Percentiles rank a stretch among this genome's conserved stretches.
These are phyloP conservation scores for Garcileccinum viscosum DNA, from an alignment of 1,284 basidiomycete genomes.

Conservation along the genomic window DNA sequence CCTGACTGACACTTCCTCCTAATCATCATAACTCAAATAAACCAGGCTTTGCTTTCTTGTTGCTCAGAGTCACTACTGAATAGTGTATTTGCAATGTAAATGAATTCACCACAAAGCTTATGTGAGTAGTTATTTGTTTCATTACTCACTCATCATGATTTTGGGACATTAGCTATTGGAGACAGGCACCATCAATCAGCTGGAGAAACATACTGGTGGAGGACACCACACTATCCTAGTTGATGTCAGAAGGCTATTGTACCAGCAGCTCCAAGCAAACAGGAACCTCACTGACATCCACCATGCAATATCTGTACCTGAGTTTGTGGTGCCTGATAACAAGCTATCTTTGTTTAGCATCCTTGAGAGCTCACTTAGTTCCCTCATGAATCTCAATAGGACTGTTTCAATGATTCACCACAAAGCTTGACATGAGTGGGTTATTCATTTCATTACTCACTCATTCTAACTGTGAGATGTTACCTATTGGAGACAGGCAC, in stretches of 20 bases:
- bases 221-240: neutral
- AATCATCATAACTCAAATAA: neutral
- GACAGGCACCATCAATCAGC: no score
- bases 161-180: neutral
- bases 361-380: neutral
- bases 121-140: neutral
- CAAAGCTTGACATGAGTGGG: neutral
- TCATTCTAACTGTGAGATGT: neutral
- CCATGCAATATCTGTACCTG: neutral
- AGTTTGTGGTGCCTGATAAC: neutral
- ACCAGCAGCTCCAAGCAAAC: neutral
- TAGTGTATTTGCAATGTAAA: neutral
- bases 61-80: neutral
- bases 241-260: neutral
- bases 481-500: neutral
- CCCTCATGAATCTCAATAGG: no score
- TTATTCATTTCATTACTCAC: neutral
- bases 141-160: neutral
- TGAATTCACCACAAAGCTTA: neutral
- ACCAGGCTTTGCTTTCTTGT: neutral
- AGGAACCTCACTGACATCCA: neutral
- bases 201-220: neutral
- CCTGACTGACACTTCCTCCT: neutral
- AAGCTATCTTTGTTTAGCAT: neutral
- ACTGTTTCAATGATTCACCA: no score